A percentile compares a stretch with the other conserved stretches of the same genome.
These are phyloP conservation scores for Arthroderma sp. DNA, from an alignment of 2,329 filamentous ascomycete genomes.

Conservation along the genomic window DNA sequence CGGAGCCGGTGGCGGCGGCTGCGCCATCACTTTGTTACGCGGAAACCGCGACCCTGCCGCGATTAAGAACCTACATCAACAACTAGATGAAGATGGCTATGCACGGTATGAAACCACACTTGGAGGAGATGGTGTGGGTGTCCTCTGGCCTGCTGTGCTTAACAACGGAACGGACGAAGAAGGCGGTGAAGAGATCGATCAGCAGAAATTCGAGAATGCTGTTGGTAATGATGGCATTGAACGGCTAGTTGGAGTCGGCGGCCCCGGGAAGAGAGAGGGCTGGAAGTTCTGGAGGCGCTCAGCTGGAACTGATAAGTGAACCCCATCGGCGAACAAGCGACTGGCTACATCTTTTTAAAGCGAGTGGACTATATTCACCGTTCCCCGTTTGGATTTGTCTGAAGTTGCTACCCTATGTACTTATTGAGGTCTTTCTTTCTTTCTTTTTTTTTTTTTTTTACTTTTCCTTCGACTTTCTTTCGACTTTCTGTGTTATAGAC, in stretches of 20 bases:
- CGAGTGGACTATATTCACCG: background rate
- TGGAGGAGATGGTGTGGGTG: conserved; percentile 84
- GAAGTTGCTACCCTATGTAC: background rate
- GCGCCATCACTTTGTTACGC: conserved; percentile 80
- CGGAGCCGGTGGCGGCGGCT: conserved; percentile 87
- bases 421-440: background rate
- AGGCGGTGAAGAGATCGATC: conserved; percentile 82
- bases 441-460: background rate
- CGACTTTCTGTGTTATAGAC: background rate
- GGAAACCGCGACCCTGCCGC: conserved; percentile 46
- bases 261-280: conserved; percentile 55
- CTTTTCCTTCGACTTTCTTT: background rate
- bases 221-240: conserved; percentile 78
- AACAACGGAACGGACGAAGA: conserved; percentile 70
- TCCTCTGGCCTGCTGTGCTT: conserved; percentile 83
- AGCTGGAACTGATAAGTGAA: background rate
- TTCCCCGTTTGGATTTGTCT: background rate
- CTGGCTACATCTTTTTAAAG: background rate
- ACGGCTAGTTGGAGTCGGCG: conserved; percentile 66
- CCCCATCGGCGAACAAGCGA: too few species aligned
- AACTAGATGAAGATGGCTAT: conserved; percentile 60
- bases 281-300: conserved; percentile 70
- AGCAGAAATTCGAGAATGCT: conserved; percentile 75
- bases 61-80: conserved; percentile 50
- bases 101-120: conserved; percentile 77